phyloP scores from a whole-genome alignment of 495 filamentous ascomycete genomes.

The Barbatosphaeria neglecta region DNA sequence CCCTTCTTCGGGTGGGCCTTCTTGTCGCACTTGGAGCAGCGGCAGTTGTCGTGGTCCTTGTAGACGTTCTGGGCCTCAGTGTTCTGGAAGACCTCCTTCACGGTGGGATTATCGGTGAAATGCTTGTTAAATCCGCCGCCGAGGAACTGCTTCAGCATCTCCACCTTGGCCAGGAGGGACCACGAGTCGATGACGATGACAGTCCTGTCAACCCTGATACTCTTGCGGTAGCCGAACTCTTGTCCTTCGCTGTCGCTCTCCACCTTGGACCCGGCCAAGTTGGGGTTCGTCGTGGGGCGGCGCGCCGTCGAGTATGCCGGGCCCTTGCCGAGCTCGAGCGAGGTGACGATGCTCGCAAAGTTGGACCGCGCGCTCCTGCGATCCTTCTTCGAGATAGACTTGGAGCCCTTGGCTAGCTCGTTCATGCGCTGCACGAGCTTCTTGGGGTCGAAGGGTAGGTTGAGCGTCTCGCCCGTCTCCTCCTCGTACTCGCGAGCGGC shows the following conservation, averaged over 20 bases:
- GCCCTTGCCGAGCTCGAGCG: constrained; percentile 54
- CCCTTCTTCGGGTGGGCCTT: background rate
- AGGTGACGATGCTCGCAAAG: constrained; percentile 75
- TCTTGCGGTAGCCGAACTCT: constrained; percentile 68
- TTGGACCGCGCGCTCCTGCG: constrained; percentile 64
- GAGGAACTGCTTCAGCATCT: constrained; percentile 63
- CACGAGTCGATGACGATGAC: constrained; percentile 78
- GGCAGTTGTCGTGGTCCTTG: no score
- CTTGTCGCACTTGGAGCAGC: no score
- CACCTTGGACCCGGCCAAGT: constrained; percentile 40
- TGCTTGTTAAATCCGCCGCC: constrained; percentile 73
- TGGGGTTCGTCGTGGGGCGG: constrained; percentile 24
- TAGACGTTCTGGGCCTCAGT: constrained; percentile 12
- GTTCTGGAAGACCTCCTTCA: constrained; percentile 54
- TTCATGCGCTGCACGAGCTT: constrained; percentile 45
- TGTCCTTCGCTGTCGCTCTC: constrained; percentile 62
- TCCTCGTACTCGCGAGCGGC: constrained; percentile 58
- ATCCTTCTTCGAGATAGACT: constrained; percentile 66
- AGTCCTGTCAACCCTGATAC: constrained; percentile 59
- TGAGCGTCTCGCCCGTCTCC: constrained; percentile 40
- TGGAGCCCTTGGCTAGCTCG: constrained; percentile 46
- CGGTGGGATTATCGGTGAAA: constrained; percentile 67
- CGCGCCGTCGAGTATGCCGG: constrained; percentile 35
- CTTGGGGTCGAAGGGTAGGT: constrained; percentile 38
- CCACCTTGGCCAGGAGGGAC: constrained; percentile 75